Evolutionary conservation across 495 filamentous ascomycete genomes (phyloP).

Genomic region (Penicillium subrubescens): DNA sequence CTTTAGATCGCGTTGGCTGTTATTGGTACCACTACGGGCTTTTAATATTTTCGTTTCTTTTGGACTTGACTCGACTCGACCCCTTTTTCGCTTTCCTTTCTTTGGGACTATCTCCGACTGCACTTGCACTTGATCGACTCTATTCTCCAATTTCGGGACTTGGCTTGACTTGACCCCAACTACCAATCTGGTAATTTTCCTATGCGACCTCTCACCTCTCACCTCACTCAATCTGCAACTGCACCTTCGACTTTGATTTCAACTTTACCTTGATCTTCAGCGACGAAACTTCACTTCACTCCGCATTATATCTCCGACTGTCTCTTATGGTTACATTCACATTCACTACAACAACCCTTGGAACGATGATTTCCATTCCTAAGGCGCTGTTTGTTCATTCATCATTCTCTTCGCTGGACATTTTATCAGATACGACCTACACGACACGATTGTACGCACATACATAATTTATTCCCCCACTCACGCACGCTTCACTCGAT

Average conservation of each 20-base stretch:
- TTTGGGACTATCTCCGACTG: not conserved
- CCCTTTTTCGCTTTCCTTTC: not conserved
- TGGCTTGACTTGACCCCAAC: not conserved
- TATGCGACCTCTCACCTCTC: not conserved
- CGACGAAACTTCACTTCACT: not conserved
- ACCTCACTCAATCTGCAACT: not conserved
- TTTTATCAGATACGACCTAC: conserved; percentile 32
- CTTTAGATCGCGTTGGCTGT: conserved; percentile 59
- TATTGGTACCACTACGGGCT: conserved; percentile 53
- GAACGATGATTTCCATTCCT: not conserved
- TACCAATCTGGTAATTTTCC: not conserved
- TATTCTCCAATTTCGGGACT: not conserved
- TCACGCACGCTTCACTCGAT: not conserved
- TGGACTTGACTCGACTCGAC: not conserved
- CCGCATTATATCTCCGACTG: not conserved
- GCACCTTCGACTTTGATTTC: not conserved
- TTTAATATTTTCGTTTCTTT: conserved; percentile 25
- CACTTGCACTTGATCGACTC: not conserved
- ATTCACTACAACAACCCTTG: not conserved
- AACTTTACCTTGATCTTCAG: not conserved
- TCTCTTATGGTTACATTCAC: not conserved
- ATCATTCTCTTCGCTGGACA: conserved; percentile 30
- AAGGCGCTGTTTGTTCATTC: conserved; percentile 8
- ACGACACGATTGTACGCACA: conserved; percentile 39
- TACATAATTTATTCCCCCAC: conserved; percentile 28